Conservation (phyloP, 1,284 basidiomycete genomes). For the Lignosus rhinocerotis region DNA sequence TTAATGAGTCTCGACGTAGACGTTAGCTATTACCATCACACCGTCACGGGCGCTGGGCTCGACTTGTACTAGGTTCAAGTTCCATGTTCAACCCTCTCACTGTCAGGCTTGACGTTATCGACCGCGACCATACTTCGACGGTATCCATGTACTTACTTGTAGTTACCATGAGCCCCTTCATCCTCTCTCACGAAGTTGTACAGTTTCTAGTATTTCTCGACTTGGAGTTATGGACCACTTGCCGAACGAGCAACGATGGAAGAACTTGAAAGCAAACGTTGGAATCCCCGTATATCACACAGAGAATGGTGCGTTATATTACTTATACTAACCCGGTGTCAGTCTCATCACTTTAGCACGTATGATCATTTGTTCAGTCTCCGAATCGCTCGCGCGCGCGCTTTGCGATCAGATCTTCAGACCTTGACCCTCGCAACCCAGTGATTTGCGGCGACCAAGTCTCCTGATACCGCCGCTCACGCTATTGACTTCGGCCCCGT, state of each 20-base stretch:
- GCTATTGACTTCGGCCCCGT: conserved; percentile 97
- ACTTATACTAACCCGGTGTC: not conserved
- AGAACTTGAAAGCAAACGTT: conserved; percentile 69
- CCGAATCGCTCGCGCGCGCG: conserved; percentile 74
- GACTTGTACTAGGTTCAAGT: no score
- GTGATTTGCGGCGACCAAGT: conserved; percentile 89
- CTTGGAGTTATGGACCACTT: conserved; percentile 80
- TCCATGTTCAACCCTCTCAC: no score
- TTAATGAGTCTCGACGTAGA: no score
- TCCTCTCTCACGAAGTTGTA: no score
- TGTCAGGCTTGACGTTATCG: no score
- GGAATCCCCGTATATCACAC: conserved; percentile 90
- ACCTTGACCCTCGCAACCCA: conserved; percentile 88
- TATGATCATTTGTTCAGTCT: conserved; percentile 53
- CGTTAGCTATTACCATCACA: no score
- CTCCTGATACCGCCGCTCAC: conserved; percentile 89
- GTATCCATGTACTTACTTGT: no score
- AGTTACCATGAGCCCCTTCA: no score
- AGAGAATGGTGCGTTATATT: conserved; percentile 76
- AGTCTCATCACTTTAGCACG: conserved; percentile 18
- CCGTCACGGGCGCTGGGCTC: no score
- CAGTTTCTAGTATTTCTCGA: no score
- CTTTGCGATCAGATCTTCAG: conserved; percentile 94
- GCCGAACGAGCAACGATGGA: conserved; percentile 79
- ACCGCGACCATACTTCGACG: no score